These are phyloP conservation scores for Salvia splendens DNA, from an alignment of 257 asterid genomes.

Conservation along the genomic window DNA sequence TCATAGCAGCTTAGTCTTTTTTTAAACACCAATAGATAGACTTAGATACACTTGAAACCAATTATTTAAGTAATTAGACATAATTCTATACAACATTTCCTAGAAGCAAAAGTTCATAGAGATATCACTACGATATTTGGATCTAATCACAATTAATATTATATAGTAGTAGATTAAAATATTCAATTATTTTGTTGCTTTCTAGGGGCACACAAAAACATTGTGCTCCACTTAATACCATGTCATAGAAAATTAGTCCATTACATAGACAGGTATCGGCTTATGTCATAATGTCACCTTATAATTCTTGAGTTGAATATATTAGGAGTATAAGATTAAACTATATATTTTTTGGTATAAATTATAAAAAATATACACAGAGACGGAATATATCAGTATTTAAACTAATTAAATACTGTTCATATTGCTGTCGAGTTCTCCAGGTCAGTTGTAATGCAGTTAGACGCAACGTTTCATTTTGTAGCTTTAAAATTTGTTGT, in stretches of 20 bases:
- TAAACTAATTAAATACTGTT: too few relatives aligned
- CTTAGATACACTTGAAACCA: conserved; percentile 28
- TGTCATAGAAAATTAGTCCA: conserved; percentile 13
- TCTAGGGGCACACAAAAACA: conserved; percentile 38
- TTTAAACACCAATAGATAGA: conserved; percentile 18
- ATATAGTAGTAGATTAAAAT: conserved; percentile 7
- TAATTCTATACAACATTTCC: conserved; percentile 4
- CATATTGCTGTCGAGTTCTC: too few relatives aligned
- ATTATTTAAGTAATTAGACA: conserved; percentile 12
- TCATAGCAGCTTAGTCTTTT: conserved; percentile 23
- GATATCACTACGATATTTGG: conserved; percentile 32
- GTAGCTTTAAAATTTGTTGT: too few relatives aligned
- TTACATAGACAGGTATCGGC: conserved; percentile 28
- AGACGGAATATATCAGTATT: too few relatives aligned
- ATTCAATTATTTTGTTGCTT: conserved; percentile 33
- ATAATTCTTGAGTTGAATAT: background rate
- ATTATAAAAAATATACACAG: too few relatives aligned
- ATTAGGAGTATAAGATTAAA: too few relatives aligned
- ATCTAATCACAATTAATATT: conserved; percentile 10
- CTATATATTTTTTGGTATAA: too few relatives aligned
- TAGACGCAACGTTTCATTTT: too few relatives aligned
- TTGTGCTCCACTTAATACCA: conserved; percentile 38
- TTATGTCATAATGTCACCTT: conserved; percentile 9
- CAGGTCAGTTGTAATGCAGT: too few relatives aligned
- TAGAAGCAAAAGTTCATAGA: conserved; percentile 18